Evolutionary conservation across 495 filamentous ascomycete species (phyloP), one percentile per base, ranked within the genome.

Genomic region (Aspergillus conjunctus): DNA sequence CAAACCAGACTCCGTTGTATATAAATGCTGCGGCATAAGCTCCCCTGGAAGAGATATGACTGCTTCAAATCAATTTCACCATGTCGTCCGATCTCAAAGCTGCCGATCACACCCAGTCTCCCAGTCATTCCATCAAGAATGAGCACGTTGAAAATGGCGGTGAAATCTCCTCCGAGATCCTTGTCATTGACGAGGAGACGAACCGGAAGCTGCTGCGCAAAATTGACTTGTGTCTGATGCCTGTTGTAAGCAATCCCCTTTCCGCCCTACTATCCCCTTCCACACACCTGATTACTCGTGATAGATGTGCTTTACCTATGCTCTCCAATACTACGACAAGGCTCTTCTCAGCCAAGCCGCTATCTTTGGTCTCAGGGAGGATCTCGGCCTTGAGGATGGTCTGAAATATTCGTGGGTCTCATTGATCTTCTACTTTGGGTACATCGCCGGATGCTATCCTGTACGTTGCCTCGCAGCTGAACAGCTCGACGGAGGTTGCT

Each of bases 341-440:
- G 54, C 54, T 0, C 31, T 62, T 7, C 59, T 62, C 31, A 57
- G 52, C 34, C 59, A 62, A n/a, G 59, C 54, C 0, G 59, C 59
- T 8, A 62, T 62, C 45, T 62, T 62, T 33, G 54, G 59, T 4
- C 18, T 62, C 21, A 50, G 59, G 41, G 15, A 43, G 11, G 59
- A 62, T 50, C 53, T 62, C 1, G 59, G 34, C 14, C 21, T 62
- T 20, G 14, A 51, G 15, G 54, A 62, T 17, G 54, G 59, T 0
- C 33, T 62, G 4, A 56, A 51, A n/a, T 62, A 62, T 34, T 62
- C 59, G 1, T 51, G 46, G 46, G 46, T 51, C 18, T 51, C 56
- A 4, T 21, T 62, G 43, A 30, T 62, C 59, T 62, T 62, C 53
- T 62, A 62, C 21, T 62, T 56, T 48, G 54, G 59, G 4, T 62